Evolutionary conservation across 495 filamentous ascomycete species (phyloP).

Genomic region (Xylona heveae): DNA sequence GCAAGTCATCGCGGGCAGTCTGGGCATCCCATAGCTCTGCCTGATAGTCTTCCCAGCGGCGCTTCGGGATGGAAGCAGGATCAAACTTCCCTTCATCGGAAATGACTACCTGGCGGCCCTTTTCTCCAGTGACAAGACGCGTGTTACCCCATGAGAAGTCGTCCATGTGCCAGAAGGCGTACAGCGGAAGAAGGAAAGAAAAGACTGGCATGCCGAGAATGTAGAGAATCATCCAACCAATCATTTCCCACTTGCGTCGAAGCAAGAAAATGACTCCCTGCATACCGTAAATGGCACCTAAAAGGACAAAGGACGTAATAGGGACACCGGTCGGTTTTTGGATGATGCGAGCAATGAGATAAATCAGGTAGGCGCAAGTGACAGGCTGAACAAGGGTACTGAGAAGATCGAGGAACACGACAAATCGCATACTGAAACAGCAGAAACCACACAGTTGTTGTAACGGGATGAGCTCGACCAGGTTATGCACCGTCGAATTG

Average conservation of each 20-base stretch:
- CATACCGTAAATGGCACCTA: constrained; percentile 87
- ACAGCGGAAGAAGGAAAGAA: constrained; percentile 74
- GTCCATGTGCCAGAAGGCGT: constrained; percentile 99
- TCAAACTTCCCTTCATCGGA: constrained; percentile 98
- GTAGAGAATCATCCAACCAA: constrained; percentile 98
- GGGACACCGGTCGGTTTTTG: constrained; percentile 42
- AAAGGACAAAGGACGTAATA: constrained; percentile 65
- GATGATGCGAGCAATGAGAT: constrained; percentile 59
- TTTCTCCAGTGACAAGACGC: constrained; percentile 90
- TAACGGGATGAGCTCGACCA: constrained; percentile 85
- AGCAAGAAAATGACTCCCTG: constrained; percentile 96
- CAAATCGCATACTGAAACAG: constrained; percentile 98
- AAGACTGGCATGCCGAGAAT: constrained; percentile 82
- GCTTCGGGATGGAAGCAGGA: constrained; percentile 74
- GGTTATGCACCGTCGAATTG: constrained; percentile 96
- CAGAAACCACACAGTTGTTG: constrained; percentile 96
- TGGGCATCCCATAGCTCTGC: constrained; percentile 91
- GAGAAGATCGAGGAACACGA: constrained; percentile 87
- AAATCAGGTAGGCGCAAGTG: constrained; percentile 74
- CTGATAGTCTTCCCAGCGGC: constrained; percentile 99
- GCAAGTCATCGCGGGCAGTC: constrained; percentile 58
- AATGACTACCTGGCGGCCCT: constrained; percentile 78
- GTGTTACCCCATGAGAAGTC: constrained; percentile 98
- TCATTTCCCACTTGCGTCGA: constrained; percentile 94
- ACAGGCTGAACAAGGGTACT: constrained; percentile 85